Conservation (phyloP, 192 early-diverging fungal genomes). For the Backusella australiensis region DNA sequence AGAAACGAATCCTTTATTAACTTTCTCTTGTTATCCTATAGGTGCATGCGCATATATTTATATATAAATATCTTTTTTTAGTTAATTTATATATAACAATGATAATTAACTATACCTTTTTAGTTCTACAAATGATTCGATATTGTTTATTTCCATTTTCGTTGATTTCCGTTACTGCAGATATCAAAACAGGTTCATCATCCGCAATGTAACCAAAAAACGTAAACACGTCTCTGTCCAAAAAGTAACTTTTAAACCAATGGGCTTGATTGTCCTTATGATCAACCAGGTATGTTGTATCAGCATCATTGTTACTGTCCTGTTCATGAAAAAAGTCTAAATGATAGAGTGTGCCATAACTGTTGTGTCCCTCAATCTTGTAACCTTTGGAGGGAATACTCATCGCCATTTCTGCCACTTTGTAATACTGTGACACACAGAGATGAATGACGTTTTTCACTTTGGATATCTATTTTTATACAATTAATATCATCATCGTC, state of each 20-base stretch:
- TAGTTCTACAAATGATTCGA: conserved; percentile 23
- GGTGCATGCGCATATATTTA: neutral
- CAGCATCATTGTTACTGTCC: neutral
- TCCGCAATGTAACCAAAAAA: conserved; percentile 26
- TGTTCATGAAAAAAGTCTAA: neutral
- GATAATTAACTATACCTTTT: conserved; percentile 11
- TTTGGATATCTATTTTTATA: neutral
- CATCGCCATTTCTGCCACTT: conserved; percentile 35
- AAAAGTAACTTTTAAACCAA: conserved; percentile 36
- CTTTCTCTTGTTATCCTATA: conserved; percentile 7
- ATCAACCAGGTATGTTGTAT: neutral
- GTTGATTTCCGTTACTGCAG: conserved; percentile 5
- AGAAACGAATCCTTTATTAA: conserved; percentile 31
- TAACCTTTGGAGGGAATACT: conserved; percentile 39
- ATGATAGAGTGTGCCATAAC: conserved; percentile 5
- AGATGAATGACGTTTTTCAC: conserved; percentile 33
- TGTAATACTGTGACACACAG: conserved; percentile 34
- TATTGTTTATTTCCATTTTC: conserved; percentile 25
- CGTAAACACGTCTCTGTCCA: conserved; percentile 17
- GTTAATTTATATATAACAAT: neutral
- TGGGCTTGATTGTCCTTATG: conserved; percentile 30
- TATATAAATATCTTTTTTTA: neutral
- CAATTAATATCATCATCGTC: too few relatives aligned
- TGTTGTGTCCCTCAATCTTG: conserved; percentile 37
- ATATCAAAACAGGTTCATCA: conserved; percentile 27